Base-by-base conservation (phyloP, 2,329 filamentous ascomycete species). In the Aureobasidium vineae region DNA sequence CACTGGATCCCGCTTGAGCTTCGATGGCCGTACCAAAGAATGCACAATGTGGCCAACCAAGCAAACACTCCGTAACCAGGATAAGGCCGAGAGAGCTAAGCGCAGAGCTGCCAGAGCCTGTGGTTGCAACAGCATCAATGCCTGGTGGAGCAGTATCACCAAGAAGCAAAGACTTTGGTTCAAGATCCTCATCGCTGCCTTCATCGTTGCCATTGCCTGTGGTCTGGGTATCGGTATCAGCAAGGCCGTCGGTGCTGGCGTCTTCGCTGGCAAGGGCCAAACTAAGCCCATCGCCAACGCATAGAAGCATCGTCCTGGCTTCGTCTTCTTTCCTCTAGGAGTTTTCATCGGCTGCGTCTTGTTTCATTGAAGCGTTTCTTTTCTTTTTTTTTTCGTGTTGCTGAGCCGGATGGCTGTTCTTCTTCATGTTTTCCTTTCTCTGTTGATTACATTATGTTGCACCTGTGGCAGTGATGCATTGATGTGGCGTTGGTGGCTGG, bases 11-110 rank as follows among this genome's bases (percentile, higher is more conserved):
- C 45, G 54, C 49, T 66, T 38, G 50, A 66, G 68, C 68, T 67
- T 53, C 36, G 64, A 68, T 19, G 77, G 75, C 63, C 72, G 76
- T 63, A 76, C 76, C 70, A 81, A 81, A 72, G 81, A 83, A 68
- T 82, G 80, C 77, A 79, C 77, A 69, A 82, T 83, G 80, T 83
- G 81, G 81, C 81, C 81, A 8, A 79, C 79, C 49, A 77, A 78
- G 70, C 77, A 81, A 72, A 80, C 80, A 38, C 76, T 83, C 66
- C 74, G 79, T 70, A 77, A 80, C 70, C 68, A 72, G 56, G 73
- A 71, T 33, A 69, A 72, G 59, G 73, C 72, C 31, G 75, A 76
- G 71, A 76, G 79, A 73, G 53, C 53, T 6, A 70, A 70, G 69
- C 68, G 70, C 68, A 70, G 72, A 67, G 67, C 69, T 7, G 67